phyloP scores from a whole-genome alignment of 495 filamentous ascomycete genomes.

The Extremus antarcticus region DNA sequence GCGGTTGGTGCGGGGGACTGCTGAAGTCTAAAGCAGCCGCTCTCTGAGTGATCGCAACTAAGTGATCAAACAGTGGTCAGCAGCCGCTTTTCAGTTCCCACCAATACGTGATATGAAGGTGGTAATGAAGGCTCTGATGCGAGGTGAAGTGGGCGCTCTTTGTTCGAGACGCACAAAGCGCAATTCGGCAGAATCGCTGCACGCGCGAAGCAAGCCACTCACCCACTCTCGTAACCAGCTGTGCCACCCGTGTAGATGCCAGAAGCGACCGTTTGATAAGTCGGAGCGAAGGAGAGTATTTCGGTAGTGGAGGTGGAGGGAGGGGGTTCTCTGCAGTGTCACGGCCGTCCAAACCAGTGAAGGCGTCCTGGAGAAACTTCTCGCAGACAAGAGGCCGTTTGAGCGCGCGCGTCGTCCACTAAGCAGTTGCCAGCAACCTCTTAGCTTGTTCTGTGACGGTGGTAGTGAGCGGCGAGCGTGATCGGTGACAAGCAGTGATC shows the following conservation, averaged over 20 bases:
- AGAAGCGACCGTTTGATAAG: slow-evolving; percentile 4
- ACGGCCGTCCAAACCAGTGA: slow-evolving; percentile 29
- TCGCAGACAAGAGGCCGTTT: slow-evolving; percentile 26
- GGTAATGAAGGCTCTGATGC: neutral
- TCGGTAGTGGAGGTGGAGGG: slow-evolving; percentile 1
- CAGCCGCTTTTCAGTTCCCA: neutral
- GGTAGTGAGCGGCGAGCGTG: slow-evolving; percentile 1
- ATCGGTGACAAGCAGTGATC: slow-evolving; percentile 15
- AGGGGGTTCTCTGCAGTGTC: slow-evolving; percentile 12
- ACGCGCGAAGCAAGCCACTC: slow-evolving; percentile 7
- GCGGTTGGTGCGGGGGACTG: slow-evolving; percentile 28
- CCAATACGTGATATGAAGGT: neutral
- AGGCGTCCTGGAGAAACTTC: slow-evolving; percentile 28
- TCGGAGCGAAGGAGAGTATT: slow-evolving; percentile 2
- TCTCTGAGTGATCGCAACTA: slow-evolving; percentile 3
- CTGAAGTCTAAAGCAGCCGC: neutral
- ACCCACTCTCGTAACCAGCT: slow-evolving; percentile 15
- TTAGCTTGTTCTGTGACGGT: neutral
- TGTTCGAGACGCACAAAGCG: slow-evolving; percentile 1
- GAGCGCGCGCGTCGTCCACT: neutral
- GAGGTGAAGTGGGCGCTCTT: neutral
- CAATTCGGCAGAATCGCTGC: neutral
- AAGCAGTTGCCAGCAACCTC: slow-evolving; percentile 21
- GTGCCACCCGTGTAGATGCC: neutral
- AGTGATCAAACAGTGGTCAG: slow-evolving; percentile 3